phyloP scores from a whole-genome alignment of 768 basidiomycete genomes.

The Lentinula lateritia region DNA sequence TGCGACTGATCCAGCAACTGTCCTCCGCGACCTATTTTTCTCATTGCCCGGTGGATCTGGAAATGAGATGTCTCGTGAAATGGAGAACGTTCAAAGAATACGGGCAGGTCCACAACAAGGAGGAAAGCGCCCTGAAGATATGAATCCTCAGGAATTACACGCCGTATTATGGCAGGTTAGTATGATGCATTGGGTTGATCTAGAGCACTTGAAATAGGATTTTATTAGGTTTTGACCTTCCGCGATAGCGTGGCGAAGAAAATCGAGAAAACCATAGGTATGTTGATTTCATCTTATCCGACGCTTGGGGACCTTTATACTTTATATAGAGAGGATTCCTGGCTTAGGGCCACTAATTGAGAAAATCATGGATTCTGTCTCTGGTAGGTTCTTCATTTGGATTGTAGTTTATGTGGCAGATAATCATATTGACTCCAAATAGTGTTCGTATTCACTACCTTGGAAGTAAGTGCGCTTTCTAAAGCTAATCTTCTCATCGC shows the following conservation, averaged over 20 bases:
- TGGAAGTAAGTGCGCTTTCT: slow-evolving; percentile 49
- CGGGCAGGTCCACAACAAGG: slow-evolving; percentile 52
- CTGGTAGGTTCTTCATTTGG: slow-evolving; percentile 33
- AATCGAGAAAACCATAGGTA: slow-evolving; percentile 69
- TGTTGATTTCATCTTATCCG: slow-evolving; percentile 1
- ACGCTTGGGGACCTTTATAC: not conserved
- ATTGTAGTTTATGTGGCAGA: not conserved
- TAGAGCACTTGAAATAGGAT: slow-evolving; percentile 63
- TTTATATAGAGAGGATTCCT: slow-evolving; percentile 67
- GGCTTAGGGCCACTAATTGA: slow-evolving; percentile 71
- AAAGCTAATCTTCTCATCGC: not conserved
- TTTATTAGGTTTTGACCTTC: slow-evolving; percentile 54
- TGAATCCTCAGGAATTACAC: slow-evolving; percentile 88
- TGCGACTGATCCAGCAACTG: slow-evolving; percentile 33
- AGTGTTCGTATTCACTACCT: slow-evolving; percentile 80
- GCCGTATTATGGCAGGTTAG: slow-evolving; percentile 74
- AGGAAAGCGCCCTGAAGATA: slow-evolving; percentile 69
- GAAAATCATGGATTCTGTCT: slow-evolving; percentile 70
- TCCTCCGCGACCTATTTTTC: slow-evolving; percentile 56
- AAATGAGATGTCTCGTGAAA: slow-evolving; percentile 62
- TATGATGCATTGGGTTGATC: not conserved
- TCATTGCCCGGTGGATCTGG: slow-evolving; percentile 59
- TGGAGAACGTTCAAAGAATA: slow-evolving; percentile 69
- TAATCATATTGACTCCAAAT: not conserved
- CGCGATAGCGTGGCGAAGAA: slow-evolving; percentile 80